phyloP scores from a whole-genome alignment of 75 land plant species.

The Picea glauca region DNA sequence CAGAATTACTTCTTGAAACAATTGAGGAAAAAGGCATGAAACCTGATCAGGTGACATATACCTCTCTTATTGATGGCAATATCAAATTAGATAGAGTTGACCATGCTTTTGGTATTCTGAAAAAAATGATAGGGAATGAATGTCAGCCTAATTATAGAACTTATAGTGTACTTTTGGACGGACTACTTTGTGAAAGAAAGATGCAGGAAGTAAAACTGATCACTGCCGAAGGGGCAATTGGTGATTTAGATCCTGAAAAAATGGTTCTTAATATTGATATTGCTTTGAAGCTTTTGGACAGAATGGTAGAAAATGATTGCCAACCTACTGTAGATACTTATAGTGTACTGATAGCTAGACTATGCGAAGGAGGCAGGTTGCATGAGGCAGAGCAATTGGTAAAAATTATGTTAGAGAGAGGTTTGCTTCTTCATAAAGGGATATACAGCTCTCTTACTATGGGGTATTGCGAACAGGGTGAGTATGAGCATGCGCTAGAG shows the following conservation, averaged over 20 bases:
- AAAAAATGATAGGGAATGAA: conserved; percentile 35
- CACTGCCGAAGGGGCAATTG: conserved; percentile 2
- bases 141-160: conserved; percentile 43
- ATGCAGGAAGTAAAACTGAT: conserved; percentile 12
- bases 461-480: conserved; percentile 39
- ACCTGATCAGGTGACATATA: conserved; percentile 47
- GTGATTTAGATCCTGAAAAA: neutral
- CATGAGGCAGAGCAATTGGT: conserved; percentile 55
- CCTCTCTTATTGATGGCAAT: conserved; percentile 43
- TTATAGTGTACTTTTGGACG: conserved; percentile 34
- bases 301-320: conserved; percentile 38
- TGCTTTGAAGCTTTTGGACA: conserved; percentile 34
- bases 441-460: conserved; percentile 29
- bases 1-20: conserved; percentile 27
- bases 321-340: conserved; percentile 43
- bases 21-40: conserved; percentile 36
- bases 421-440: conserved; percentile 31
- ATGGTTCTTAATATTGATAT: conserved; percentile 26
- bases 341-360: conserved; percentile 38
- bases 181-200: conserved; percentile 13
- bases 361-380: conserved; percentile 38
- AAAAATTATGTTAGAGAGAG: conserved; percentile 52
- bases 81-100: conserved; percentile 17
- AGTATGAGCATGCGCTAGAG: conserved; percentile 33
- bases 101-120: conserved; percentile 28